phyloP scores from a whole-genome alignment of 495 filamentous ascomycete species.

The Achaetomiella virescens region DNA sequence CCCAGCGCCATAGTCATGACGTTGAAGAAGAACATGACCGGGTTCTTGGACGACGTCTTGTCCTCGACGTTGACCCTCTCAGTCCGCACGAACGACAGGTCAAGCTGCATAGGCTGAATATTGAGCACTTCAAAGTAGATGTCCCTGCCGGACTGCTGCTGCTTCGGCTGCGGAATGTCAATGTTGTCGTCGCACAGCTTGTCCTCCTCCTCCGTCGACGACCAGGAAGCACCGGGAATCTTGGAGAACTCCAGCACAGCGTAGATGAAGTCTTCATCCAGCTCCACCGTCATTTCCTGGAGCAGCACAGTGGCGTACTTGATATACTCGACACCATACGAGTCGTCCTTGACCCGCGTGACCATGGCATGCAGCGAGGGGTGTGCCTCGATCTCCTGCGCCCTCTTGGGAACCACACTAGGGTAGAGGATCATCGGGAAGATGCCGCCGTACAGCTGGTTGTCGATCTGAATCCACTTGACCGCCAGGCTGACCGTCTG shows the following conservation, averaged over 20 bases:
- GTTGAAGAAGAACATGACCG: constrained; percentile 96
- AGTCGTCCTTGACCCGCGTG: constrained; percentile 94
- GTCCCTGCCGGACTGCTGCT: constrained; percentile 76
- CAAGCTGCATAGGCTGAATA: constrained; percentile 95
- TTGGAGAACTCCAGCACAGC: constrained; percentile 93
- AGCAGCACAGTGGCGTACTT: constrained; percentile 92
- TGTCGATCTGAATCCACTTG: constrained; percentile 99
- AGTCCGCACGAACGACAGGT: constrained; percentile 93
- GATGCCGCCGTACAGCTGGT: constrained; percentile 95
- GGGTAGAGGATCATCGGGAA: constrained; percentile 97
- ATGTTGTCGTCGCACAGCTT: constrained; percentile 82
- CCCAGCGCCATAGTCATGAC: constrained; percentile 98
- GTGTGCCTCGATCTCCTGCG: constrained; percentile 93
- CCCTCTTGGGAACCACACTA: constrained; percentile 96
- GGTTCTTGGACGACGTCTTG: constrained; percentile 80
- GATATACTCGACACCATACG: constrained; percentile 95
- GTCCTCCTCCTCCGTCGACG: constrained; percentile 69
- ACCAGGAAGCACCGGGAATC: constrained; percentile 88
- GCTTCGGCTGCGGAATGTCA: constrained; percentile 86
- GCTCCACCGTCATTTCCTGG: constrained; percentile 96
- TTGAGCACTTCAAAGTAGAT: constrained; percentile 97
- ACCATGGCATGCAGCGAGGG: constrained; percentile 88
- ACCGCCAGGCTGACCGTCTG: constrained; percentile 83
- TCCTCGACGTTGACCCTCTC: constrained; percentile 96
- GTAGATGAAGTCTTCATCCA: constrained; percentile 97